These are phyloP conservation scores for Talaromyces thailandensis DNA, from an alignment of 495 filamentous ascomycete genomes.

Conservation along the genomic window DNA sequence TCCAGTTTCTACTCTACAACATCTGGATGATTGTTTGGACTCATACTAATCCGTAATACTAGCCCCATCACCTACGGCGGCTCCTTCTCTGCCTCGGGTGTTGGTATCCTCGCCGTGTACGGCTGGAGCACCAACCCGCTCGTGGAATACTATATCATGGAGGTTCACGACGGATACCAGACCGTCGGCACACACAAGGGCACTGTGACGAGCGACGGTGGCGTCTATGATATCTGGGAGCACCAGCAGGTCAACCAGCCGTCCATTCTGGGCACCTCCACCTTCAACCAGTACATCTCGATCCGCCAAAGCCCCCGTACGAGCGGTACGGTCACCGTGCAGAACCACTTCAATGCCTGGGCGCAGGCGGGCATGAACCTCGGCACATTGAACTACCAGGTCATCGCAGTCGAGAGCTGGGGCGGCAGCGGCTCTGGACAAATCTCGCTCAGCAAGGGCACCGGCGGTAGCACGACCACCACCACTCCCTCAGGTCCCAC, in stretches of 20 bases:
- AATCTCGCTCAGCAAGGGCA: slow-evolving; percentile 5
- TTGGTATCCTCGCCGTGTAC: slow-evolving; percentile 52
- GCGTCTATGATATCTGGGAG: slow-evolving; percentile 57
- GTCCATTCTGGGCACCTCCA: slow-evolving; percentile 48
- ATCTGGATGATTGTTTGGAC: neutral
- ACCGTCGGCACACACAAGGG: slow-evolving; percentile 38
- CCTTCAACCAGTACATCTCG: slow-evolving; percentile 56
- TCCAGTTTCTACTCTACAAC: slow-evolving; percentile 2
- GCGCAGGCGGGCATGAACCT: slow-evolving; percentile 33
- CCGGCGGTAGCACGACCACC: neutral
- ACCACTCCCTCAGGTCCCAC: neutral
- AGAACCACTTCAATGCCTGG: slow-evolving; percentile 61
- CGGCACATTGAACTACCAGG: slow-evolving; percentile 51
- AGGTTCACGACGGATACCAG: slow-evolving; percentile 48
- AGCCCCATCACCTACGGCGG: slow-evolving; percentile 48
- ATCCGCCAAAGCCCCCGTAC: slow-evolving; percentile 45
- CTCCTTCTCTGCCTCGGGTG: slow-evolving; percentile 38
- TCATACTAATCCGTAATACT: slow-evolving; percentile 1
- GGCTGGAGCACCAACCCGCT: slow-evolving; percentile 55
- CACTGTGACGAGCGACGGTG: slow-evolving; percentile 48
- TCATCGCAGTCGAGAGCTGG: slow-evolving; percentile 55
- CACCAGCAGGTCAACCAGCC: slow-evolving; percentile 51
- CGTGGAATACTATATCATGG: slow-evolving; percentile 58
- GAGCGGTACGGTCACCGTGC: slow-evolving; percentile 42
- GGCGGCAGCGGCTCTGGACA: slow-evolving; percentile 38